Evolutionary conservation across 1,139 yeast species (phyloP).

Genomic region (Magnusiomyces paraingens): DNA sequence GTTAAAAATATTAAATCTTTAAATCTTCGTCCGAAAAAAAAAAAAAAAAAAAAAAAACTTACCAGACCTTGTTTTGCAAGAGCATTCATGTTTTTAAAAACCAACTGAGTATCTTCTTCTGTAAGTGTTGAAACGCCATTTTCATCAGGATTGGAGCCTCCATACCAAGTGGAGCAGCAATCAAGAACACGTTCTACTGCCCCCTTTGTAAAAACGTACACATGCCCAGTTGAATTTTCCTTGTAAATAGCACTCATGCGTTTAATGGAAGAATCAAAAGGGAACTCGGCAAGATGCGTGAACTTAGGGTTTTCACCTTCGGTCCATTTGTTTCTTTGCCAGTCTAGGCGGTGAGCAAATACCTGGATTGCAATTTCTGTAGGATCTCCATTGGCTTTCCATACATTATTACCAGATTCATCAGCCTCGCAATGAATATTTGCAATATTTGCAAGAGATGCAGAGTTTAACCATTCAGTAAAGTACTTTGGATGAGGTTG

Average conservation of each 20-base stretch:
- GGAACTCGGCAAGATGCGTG: constrained; percentile 56
- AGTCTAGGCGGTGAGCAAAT: constrained; percentile 52
- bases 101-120: constrained; percentile 36
- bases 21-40: background rate
- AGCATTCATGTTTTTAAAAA: constrained; percentile 55
- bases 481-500: constrained; percentile 29
- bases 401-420: constrained; percentile 34
- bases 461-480: constrained; percentile 48
- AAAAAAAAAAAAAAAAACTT: background rate
- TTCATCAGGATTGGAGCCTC: constrained; percentile 19
- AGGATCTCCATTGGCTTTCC: constrained; percentile 83
- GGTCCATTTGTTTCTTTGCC: constrained; percentile 40
- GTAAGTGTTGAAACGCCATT: constrained; percentile 32
- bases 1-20: background rate
- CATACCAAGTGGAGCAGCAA: constrained; percentile 53
- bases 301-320: constrained; percentile 30
- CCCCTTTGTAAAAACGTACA: constrained; percentile 58
- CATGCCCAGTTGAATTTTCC: constrained; percentile 32
- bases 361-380: constrained; percentile 81
- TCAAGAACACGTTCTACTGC: constrained; percentile 68
- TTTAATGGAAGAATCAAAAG: constrained; percentile 73
- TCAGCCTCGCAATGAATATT: constrained; percentile 41
- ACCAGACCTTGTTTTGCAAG: constrained; percentile 59
- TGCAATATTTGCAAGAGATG: constrained; percentile 72
- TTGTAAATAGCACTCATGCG: constrained; percentile 62